Evolutionary conservation across 352 stramenopile genomes (phyloP).

Genomic region (Pythium aphanidermatum): DNA sequence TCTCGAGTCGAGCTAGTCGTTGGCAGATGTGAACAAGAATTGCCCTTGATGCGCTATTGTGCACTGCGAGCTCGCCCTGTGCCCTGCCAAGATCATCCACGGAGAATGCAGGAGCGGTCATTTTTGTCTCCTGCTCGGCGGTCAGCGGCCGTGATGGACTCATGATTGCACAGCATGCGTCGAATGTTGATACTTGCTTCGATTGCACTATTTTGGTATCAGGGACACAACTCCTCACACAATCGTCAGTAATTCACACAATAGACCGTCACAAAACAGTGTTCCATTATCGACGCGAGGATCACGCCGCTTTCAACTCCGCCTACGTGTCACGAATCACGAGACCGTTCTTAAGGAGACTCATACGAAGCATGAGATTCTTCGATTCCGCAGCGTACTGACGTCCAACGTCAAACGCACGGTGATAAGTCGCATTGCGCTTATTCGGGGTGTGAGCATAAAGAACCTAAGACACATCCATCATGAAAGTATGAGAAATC

Average conservation of each 20-base stretch:
- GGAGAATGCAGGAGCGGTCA: no score
- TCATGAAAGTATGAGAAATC: neutral
- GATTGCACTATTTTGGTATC: no score
- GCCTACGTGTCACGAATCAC: constrained; percentile 69
- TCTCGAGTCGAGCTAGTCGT: constrained; percentile 47
- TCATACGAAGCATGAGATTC: constrained; percentile 82
- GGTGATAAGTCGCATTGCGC: constrained; percentile 67
- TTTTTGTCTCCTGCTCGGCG: no score
- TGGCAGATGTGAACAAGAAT: constrained; percentile 66
- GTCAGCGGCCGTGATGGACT: no score
- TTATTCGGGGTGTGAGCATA: constrained; percentile 78
- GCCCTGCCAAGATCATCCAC: constrained; percentile 31
- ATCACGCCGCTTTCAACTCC: no score
- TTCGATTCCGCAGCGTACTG: constrained; percentile 80
- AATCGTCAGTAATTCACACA: no score
- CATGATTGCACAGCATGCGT: no score
- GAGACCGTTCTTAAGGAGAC: constrained; percentile 80
- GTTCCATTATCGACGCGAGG: no score
- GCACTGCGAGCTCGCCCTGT: constrained; percentile 41
- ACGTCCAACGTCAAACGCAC: constrained; percentile 70
- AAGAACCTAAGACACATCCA: constrained; percentile 38
- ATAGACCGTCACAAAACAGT: no score
- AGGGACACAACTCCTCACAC: no score
- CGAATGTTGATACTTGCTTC: no score
- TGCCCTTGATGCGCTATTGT: constrained; percentile 45